These are phyloP conservation scores for Ascochyta fabae DNA, from an alignment of 2,329 filamentous ascomycete genomes.

Conservation along the genomic window DNA sequence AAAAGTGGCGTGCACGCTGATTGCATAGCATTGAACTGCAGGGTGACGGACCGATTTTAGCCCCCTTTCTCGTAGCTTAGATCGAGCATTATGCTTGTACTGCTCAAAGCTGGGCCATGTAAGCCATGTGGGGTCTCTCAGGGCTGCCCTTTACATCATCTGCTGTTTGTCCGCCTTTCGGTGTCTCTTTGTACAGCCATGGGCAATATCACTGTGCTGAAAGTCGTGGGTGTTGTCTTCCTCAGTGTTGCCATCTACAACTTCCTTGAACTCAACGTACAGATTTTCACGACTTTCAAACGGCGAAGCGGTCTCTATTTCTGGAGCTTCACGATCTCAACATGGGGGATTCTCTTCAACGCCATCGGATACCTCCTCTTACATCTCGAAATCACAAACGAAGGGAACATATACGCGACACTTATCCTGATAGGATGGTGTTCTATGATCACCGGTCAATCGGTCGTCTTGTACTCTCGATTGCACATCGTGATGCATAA, in stretches of 20 bases:
- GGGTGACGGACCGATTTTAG: constrained; percentile 9
- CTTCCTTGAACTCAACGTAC: constrained; percentile 52
- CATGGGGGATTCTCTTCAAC: constrained; percentile 54
- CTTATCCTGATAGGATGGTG: constrained; percentile 63
- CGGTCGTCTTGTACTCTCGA: constrained; percentile 66
- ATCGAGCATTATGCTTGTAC: neutral
- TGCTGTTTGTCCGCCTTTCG: neutral
- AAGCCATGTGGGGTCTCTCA: constrained; percentile 6
- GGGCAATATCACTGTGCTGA: constrained; percentile 6
- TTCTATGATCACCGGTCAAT: constrained; percentile 66
- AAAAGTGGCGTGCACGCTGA: constrained; percentile 4
- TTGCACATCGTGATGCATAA: constrained; percentile 64
- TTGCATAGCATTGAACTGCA: constrained; percentile 4
- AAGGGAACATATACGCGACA: constrained; percentile 39
- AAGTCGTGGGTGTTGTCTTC: constrained; percentile 26
- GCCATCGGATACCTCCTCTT: constrained; percentile 53
- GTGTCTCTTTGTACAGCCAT: constrained; percentile 3
- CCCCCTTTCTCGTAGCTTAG: constrained; percentile 13
- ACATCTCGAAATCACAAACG: constrained; percentile 45
- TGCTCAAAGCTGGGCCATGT: constrained; percentile 2
- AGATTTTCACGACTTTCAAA: constrained; percentile 55
- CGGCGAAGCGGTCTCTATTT: constrained; percentile 55
- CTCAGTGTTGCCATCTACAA: constrained; percentile 44
- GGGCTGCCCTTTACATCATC: neutral
- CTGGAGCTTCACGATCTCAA: constrained; percentile 55